A percentile compares a stretch with the other conserved stretches of the same genome.
Evolutionary conservation across 2,329 filamentous ascomycete genomes (phyloP).

Genomic region (Cladorrhinum sp.): DNA sequence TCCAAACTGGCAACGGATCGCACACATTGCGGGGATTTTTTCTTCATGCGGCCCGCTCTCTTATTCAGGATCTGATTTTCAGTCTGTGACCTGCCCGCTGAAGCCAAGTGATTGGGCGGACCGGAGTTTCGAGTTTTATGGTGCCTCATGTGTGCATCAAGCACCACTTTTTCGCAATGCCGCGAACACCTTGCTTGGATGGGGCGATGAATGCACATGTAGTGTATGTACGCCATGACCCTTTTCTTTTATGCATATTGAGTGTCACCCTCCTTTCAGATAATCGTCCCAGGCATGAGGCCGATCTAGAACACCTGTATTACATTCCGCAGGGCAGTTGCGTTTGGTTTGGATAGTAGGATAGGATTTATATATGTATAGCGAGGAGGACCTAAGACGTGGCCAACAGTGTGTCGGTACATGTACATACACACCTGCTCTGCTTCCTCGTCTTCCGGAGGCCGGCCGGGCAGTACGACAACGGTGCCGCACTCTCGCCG

Average conservation of each 20-base stretch:
- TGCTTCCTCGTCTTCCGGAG: neutral
- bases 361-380: neutral
- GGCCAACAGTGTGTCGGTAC: neutral
- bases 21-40: neutral
- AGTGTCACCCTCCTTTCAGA: neutral
- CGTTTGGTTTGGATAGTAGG: too few species aligned
- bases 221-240: neutral
- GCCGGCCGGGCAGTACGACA: neutral
- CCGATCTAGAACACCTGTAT: too few species aligned
- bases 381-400: neutral
- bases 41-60: neutral
- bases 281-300: neutral
- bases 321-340: too few species aligned
- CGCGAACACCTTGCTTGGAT: neutral
- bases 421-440: neutral
- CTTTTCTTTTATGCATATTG: neutral
- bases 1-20: neutral
- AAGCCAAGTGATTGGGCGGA: conserved; percentile 13
- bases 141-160: conserved; percentile 9
- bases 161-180: neutral
- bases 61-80: neutral
- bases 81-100: conserved; percentile 8
- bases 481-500: neutral
- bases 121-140: conserved; percentile 13
- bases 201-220: neutral